Percentiles rank a stretch among this genome's conserved stretches.
Conservation (phyloP, 148 eudicot genomes). For the Vaccinium corymbosum region DNA sequence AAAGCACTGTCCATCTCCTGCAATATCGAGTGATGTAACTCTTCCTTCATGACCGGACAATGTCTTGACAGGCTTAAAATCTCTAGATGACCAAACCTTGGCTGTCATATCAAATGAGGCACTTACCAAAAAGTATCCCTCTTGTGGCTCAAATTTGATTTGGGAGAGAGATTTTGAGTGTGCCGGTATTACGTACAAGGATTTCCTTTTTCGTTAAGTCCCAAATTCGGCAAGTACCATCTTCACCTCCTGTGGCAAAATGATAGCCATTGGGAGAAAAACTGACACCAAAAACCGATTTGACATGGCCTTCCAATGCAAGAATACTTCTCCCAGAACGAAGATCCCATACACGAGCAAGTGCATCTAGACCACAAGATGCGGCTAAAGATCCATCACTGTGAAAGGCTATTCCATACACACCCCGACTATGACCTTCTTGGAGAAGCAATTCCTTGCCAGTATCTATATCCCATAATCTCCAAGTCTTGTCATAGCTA, state of each 20-base stretch:
- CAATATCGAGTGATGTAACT: constrained; percentile 70
- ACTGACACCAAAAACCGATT: constrained; percentile 67
- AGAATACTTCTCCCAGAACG: constrained; percentile 91
- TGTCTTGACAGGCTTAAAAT: constrained; percentile 78
- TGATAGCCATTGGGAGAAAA: constrained; percentile 96
- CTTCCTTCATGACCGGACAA: constrained; percentile 80
- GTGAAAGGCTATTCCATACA: constrained; percentile 80
- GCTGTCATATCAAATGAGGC: constrained; percentile 90
- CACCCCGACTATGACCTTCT: constrained; percentile 96
- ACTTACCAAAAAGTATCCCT: constrained; percentile 84
- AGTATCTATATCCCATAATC: constrained; percentile 84
- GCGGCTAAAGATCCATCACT: constrained; percentile 91
- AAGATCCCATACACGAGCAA: constrained; percentile 96
- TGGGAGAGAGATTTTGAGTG: constrained; percentile 44
- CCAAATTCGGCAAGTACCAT: constrained; percentile 93
- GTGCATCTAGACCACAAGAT: constrained; percentile 86
- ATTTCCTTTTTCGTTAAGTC: constrained; percentile 79
- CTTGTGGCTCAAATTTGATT: constrained; percentile 71
- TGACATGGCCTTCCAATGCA: constrained; percentile 91
- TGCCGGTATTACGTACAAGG: constrained; percentile 81
- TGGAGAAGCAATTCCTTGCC: constrained; percentile 89
- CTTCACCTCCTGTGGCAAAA: constrained; percentile 93
- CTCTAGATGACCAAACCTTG: constrained; percentile 91
- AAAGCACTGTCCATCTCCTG: constrained; percentile 71
- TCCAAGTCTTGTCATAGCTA: constrained; percentile 97